A percentile compares a stretch with the other conserved stretches of the same genome.
phyloP scores from a whole-genome alignment of 768 basidiomycete genomes.

The Paxillus rubicundulus region DNA sequence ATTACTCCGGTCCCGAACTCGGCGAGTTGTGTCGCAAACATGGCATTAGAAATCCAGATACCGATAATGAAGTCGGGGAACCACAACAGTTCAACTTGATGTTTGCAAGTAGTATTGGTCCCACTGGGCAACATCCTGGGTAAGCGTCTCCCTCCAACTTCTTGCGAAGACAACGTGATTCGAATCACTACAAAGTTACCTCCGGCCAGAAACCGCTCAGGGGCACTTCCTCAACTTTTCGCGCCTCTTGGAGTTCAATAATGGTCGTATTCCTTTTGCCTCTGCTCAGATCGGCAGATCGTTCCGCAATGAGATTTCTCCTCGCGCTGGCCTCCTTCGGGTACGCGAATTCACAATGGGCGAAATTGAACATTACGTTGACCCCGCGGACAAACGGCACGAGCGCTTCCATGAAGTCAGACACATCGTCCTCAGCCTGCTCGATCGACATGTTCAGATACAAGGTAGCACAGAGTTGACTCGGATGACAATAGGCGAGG shows the following conservation, averaged over 20 bases:
- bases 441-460: slow-evolving; percentile 82
- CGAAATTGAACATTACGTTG: slow-evolving; percentile 98
- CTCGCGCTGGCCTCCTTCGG: slow-evolving; percentile 91
- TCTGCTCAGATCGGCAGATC: slow-evolving; percentile 95
- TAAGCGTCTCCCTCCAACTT: slow-evolving; percentile 23
- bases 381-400: slow-evolving; percentile 89
- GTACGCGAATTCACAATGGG: slow-evolving; percentile 99
- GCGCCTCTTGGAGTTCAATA: slow-evolving; percentile 96
- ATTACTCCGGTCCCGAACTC: slow-evolving; percentile 85
- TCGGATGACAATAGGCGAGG: slow-evolving; percentile 80
- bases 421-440: slow-evolving; percentile 68
- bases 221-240: slow-evolving; percentile 99
- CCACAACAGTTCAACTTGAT: slow-evolving; percentile 98
- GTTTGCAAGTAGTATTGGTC: slow-evolving; percentile 97
- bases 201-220: slow-evolving; percentile 97
- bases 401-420: slow-evolving; percentile 78
- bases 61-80: slow-evolving; percentile 87
- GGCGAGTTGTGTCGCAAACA: slow-evolving; percentile 82
- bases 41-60: slow-evolving; percentile 85
- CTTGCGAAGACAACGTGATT: neutral
- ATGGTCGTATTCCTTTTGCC: slow-evolving; percentile 93
- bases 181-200: slow-evolving; percentile 53
- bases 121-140: slow-evolving; percentile 96
- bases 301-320: slow-evolving; percentile 98
- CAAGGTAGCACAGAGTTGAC: slow-evolving; percentile 64